Evolutionary conservation across 2,329 filamentous ascomycete genomes (phyloP).

Genomic region (Fusarium mundagurra): DNA sequence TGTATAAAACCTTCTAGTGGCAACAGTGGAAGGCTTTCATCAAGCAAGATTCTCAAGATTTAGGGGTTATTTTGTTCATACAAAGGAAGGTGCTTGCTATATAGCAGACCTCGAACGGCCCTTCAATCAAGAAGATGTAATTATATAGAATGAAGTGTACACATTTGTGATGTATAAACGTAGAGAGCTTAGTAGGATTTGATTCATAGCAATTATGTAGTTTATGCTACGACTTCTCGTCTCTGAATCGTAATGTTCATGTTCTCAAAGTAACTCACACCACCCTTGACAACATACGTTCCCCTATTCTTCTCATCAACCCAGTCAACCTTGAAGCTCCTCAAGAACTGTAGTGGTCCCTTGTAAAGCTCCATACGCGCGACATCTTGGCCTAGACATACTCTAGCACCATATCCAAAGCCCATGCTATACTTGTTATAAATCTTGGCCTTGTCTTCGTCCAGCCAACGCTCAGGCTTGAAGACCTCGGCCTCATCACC

Average conservation of each 20-base stretch:
- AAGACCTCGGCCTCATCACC: slow-evolving; percentile 47
- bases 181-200: accelerated
- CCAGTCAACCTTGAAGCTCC: slow-evolving; percentile 21
- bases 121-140: accelerated
- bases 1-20: accelerated
- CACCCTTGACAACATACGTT: slow-evolving; percentile 27
- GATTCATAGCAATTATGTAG: accelerated
- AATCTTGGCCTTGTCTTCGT: slow-evolving; percentile 36
- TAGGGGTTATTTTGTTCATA: no score
- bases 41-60: accelerated
- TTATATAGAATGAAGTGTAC: accelerated
- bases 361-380: slow-evolving; percentile 54
- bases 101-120: accelerated
- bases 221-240: background rate
- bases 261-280: slow-evolving; percentile 32
- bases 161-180: accelerated
- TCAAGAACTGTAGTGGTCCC: slow-evolving; percentile 26
- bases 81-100: background rate
- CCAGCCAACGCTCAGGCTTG: slow-evolving; percentile 55
- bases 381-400: slow-evolving; percentile 57
- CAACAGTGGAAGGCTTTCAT: background rate
- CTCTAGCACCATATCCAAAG: slow-evolving; percentile 54
- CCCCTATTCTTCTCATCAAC: slow-evolving; percentile 15
- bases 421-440: slow-evolving; percentile 47
- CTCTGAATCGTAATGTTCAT: slow-evolving; percentile 22